Base-by-base conservation (phyloP, 2,329 filamentous ascomycete species). In the Diaporthe eres region DNA sequence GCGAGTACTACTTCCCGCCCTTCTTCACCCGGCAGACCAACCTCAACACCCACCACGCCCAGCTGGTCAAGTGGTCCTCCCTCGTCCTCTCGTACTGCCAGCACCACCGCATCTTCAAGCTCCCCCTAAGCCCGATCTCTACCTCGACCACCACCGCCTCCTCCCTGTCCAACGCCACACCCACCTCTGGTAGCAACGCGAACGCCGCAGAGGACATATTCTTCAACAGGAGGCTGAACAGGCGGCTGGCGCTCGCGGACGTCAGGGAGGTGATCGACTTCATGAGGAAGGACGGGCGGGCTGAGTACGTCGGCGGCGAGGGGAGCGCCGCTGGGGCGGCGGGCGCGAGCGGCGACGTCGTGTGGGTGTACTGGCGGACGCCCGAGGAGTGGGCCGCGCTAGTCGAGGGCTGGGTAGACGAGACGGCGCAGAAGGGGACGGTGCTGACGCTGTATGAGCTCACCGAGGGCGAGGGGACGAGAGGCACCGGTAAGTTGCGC, bases 391-490 rank as follows among this genome's bases (percentile, higher is more conserved):
- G 97, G 96, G 97, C 95, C 2, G 90, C 89, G 47, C 82, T 92
- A 76, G 86, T 98, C 57, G 93, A 94, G 83, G 90, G 87, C 58
- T 98, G 95, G 92, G 93, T 95, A 61, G 96, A 98, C 42, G 91
- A 92, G 77, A 98, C 95, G 77, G 97, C 92, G 5, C 96, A 98
- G 88, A 96, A 94, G 87, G 95, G 95, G 34, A 92, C 90, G 17
- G 96, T 99, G 74, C 85, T 99, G 82, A 99, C 97, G 74, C 87
- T 99, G 34, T 98, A 98, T 84, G 97, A 99, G 86, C 86, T 99
- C 80, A 90, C 92, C 2, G 92, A 98, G 84, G 95, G 96, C n/a
- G 96, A 98, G 81, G 93, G 89, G 42, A 95, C 94, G 2, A 85
- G 87, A 75, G 92, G 90, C 2, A 91, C 93, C 79, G 92, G 93